Evolutionary conservation across 208 protist species (phyloP).

Genomic region (Strigomonas galati): DNA sequence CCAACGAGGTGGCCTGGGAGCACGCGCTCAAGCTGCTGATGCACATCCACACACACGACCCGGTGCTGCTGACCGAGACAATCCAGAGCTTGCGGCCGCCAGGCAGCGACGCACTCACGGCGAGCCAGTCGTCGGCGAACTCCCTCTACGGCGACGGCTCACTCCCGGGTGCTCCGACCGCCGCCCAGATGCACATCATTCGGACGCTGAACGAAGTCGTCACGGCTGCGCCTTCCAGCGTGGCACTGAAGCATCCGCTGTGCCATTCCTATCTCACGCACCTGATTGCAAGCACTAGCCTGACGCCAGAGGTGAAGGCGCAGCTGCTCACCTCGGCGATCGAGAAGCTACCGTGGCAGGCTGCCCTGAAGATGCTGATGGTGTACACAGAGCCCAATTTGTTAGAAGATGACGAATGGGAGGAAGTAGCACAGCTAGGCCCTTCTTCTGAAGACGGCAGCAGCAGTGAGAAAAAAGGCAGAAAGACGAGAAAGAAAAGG

Average conservation of each 20-base stretch:
- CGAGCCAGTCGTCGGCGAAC: slow-evolving; percentile 15
- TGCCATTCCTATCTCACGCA: slow-evolving; percentile 76
- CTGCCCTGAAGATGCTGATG: slow-evolving; percentile 43
- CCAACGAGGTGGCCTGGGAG: slow-evolving; percentile 43
- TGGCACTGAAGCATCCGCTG: slow-evolving; percentile 48
- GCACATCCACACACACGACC: slow-evolving; percentile 57
- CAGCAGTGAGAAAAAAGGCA: neutral
- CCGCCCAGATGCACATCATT: slow-evolving; percentile 51
- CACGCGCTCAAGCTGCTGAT: slow-evolving; percentile 53
- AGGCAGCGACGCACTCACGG: slow-evolving; percentile 37
- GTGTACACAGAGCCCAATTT: slow-evolving; percentile 43
- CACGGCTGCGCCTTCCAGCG: slow-evolving; percentile 33
- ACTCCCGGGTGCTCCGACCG: slow-evolving; percentile 20
- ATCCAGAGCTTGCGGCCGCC: slow-evolving; percentile 69
- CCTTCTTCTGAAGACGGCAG: neutral
- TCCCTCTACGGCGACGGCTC: slow-evolving; percentile 23
- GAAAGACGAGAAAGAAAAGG: slow-evolving; percentile 7
- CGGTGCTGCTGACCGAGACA: slow-evolving; percentile 39
- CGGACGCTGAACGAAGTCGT: slow-evolving; percentile 64
- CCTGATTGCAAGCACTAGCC: slow-evolving; percentile 69
- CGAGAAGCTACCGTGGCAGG: slow-evolving; percentile 45
- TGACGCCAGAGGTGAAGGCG: slow-evolving; percentile 45
- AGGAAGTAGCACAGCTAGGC: slow-evolving; percentile 13
- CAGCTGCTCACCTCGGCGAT: slow-evolving; percentile 36
- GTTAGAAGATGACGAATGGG: slow-evolving; percentile 33